A percentile compares a stretch with the other conserved stretches of the same genome.
Conservation (phyloP, 345 rosid genomes). For the Salix brachista region DNA sequence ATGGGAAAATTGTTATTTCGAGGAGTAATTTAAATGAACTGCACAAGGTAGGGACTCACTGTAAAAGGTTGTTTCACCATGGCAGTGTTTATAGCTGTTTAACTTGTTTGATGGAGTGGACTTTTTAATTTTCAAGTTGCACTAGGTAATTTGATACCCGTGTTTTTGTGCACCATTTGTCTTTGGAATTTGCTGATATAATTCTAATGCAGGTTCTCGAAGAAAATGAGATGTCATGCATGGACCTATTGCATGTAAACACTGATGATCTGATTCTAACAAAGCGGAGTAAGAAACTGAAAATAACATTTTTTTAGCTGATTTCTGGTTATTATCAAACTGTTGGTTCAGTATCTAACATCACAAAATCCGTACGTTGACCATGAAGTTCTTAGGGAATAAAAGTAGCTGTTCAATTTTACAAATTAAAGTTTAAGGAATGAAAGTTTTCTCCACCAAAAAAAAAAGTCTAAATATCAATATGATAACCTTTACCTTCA, state of each 20-base stretch:
- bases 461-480: not conserved
- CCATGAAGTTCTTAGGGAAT: not conserved
- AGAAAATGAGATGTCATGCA: slow-evolving; percentile 78
- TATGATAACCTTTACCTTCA: not conserved
- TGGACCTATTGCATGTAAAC: slow-evolving; percentile 64
- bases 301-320: not conserved
- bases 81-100: not conserved
- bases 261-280: slow-evolving; percentile 83
- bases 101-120: not conserved
- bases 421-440: not conserved
- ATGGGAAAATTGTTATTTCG: slow-evolving; percentile 72
- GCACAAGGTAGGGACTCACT: slow-evolving; percentile 51
- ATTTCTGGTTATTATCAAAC: not conserved
- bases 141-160: not conserved
- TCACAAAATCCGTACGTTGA: not conserved
- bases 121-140: not conserved
- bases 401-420: not conserved
- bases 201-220: slow-evolving; percentile 67
- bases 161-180: not conserved
- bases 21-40: slow-evolving; percentile 82
- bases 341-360: not conserved
- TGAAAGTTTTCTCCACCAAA: not conserved
- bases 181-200: slow-evolving; percentile 5
- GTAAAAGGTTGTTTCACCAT: not conserved
- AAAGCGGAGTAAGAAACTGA: slow-evolving; percentile 61